Evolutionary conservation across 1,139 yeast genomes (phyloP).

Genomic region (Zhuliangozyma blackwelliae): DNA sequence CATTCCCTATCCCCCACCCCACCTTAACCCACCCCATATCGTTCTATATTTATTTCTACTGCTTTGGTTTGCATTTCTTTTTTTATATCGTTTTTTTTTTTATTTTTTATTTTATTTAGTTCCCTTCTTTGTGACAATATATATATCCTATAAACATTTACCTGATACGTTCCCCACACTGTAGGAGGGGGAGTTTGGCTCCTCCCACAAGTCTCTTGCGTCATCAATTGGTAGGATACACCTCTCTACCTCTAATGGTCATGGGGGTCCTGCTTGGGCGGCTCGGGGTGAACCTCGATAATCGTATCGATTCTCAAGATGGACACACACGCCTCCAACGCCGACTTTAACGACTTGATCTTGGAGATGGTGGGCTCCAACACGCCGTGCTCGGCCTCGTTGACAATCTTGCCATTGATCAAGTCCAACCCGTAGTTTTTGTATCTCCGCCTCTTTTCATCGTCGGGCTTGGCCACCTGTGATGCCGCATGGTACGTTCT

Average conservation of each 20-base stretch:
- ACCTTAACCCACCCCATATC: too few species aligned
- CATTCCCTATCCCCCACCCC: too few species aligned
- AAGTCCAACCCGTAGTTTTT: slow-evolving; percentile 90
- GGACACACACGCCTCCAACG: slow-evolving; percentile 97
- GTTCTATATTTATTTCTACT: too few species aligned
- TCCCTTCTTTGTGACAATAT: neutral
- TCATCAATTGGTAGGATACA: too few species aligned
- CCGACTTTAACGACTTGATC: slow-evolving; percentile 87
- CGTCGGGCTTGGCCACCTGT: slow-evolving; percentile 79
- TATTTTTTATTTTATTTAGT: neutral
- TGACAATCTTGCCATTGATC: slow-evolving; percentile 85
- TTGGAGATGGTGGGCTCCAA: slow-evolving; percentile 94
- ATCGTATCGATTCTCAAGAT: slow-evolving; percentile 96
- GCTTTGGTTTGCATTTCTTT: neutral
- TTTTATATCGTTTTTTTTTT: neutral
- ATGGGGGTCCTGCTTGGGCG: slow-evolving; percentile 85
- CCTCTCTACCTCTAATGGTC: too few species aligned
- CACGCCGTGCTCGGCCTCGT: slow-evolving; percentile 80
- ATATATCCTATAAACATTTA: too few species aligned
- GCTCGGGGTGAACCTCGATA: slow-evolving; percentile 97
- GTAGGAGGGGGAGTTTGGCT: too few species aligned
- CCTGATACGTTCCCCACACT: too few species aligned
- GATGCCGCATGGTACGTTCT: slow-evolving; percentile 97
- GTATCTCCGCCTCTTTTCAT: slow-evolving; percentile 77
- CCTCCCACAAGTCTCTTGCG: too few species aligned